These are phyloP conservation scores for Kalmanozyma brasiliensis DNA, from an alignment of 1,284 basidiomycete genomes.

Conservation along the genomic window DNA sequence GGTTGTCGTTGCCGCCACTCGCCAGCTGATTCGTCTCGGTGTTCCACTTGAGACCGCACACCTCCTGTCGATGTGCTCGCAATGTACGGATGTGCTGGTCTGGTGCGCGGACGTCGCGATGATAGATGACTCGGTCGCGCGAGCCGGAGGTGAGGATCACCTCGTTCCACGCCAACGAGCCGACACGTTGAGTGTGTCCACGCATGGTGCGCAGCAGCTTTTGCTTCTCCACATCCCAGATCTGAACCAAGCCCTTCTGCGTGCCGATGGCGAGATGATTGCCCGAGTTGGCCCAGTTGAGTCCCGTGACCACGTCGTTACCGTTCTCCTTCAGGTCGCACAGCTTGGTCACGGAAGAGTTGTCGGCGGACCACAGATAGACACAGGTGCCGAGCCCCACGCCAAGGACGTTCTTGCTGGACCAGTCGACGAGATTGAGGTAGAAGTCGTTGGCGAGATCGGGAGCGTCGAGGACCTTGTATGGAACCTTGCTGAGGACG, in stretches of 20 bases:
- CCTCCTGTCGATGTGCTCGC: conserved; percentile 89
- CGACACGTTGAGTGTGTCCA: conserved; percentile 88
- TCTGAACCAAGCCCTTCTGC: conserved; percentile 84
- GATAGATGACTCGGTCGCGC: conserved; percentile 87
- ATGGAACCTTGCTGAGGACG: conserved; percentile 91
- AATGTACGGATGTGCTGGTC: conserved; percentile 81
- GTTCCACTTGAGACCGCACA: conserved; percentile 96
- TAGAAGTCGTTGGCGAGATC: conserved; percentile 96
- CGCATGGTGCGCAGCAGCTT: conserved; percentile 81
- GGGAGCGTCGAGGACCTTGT: conserved; percentile 95
- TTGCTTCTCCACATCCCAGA: conserved; percentile 89
- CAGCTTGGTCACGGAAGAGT: conserved; percentile 88
- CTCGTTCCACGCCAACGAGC: conserved; percentile 92
- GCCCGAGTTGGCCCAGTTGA: conserved; percentile 74
- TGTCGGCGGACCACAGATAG: conserved; percentile 96
- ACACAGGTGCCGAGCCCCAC: conserved; percentile 92
- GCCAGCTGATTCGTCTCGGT: conserved; percentile 81
- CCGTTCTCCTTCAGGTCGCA: conserved; percentile 76
- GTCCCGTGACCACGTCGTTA: conserved; percentile 68
- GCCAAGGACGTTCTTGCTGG: conserved; percentile 89
- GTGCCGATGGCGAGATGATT: conserved; percentile 89
- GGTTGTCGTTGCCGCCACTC: conserved; percentile 97
- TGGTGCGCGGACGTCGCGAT: conserved; percentile 85
- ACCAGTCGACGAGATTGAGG: conserved; percentile 98
- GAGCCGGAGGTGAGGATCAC: conserved; percentile 90